Percentiles rank a stretch among this genome's conserved stretches.
These are phyloP conservation scores for Colletotrichum chrysophilum DNA, from an alignment of 2,329 filamentous ascomycete species.

Conservation along the genomic window DNA sequence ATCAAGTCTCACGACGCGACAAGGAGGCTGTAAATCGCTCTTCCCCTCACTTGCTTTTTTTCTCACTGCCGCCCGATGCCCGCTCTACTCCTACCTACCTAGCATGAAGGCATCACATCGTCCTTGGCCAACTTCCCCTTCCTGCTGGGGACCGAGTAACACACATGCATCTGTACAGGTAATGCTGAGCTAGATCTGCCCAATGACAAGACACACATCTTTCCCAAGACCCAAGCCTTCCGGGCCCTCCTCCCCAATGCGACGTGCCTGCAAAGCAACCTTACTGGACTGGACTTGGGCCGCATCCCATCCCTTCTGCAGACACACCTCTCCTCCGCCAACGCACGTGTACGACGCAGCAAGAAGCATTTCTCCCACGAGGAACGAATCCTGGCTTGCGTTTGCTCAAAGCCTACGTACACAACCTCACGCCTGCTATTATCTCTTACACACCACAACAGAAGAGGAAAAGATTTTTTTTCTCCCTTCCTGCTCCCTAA, in stretches of 20 bases:
- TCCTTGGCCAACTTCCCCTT: background rate
- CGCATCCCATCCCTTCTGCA: background rate
- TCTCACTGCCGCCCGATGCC: background rate
- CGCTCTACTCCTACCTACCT: background rate
- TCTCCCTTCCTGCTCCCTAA: background rate
- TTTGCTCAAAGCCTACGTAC: background rate
- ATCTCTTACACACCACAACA: background rate
- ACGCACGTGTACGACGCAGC: background rate
- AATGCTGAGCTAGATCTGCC: background rate
- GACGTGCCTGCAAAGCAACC: background rate
- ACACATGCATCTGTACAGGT: background rate
- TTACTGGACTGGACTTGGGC: background rate
- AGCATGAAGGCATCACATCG: background rate
- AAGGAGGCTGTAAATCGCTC: background rate
- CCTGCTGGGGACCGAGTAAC: background rate
- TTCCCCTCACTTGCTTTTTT: background rate
- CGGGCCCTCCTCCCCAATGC: background rate
- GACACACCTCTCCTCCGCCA: background rate
- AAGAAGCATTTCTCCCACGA: background rate
- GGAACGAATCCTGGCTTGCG: background rate
- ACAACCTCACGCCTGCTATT: background rate
- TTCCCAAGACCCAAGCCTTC: background rate
- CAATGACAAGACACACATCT: background rate
- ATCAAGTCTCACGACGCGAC: background rate
- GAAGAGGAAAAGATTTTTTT: background rate